Base-by-base conservation (phyloP, 345 rosid species). In the Orychophragmus violaceus region DNA sequence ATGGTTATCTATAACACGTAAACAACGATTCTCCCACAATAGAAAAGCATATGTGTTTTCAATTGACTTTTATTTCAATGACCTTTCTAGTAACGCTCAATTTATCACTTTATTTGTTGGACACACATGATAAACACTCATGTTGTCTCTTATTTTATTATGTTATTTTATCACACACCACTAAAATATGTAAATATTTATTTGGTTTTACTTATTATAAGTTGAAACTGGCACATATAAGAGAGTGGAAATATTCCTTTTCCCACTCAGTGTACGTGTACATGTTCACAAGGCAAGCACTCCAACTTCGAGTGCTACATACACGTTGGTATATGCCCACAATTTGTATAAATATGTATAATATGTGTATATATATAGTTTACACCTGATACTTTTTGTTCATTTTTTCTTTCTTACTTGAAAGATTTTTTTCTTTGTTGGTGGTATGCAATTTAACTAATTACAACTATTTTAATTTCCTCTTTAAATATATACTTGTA, bases 71-170 rank as follows among this genome's bases (percentile, higher is more conserved):
- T 32, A 17, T 46, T 57, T 64, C 1, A 25, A 4, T 50, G 42
- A 30, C n/a, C 7, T 51, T 51, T 51, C 17, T 73, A 50, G 72
- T 60, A 74, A 66, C 72, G 72, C 51, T 59, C 63, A 21, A 24
- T 18, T 66, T 37, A 33, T 54, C 35, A 50, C 76, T 46, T 59
- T 65, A 39, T 19, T 28, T 19, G 54, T 39, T 61, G 66, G 67
- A 24, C 36, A 59, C 72, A 42, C 72, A 66, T 74, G 68, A 51
- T 59, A 30, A 66, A 51, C 72, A 66, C 72, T 60, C 68, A 66
- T 67, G 62, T 0, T 66, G 61, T 72, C 71, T 23, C 19, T 30
- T 35, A 6, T 49, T 21, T 27, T 9, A 12, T 25, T 29, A 8
- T 59, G 42, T 18, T 51, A 5, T 5, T 4, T 30, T 18, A 48